phyloP scores from a whole-genome alignment of 2,329 filamentous ascomycete species.

The Mycogone perniciosa region DNA sequence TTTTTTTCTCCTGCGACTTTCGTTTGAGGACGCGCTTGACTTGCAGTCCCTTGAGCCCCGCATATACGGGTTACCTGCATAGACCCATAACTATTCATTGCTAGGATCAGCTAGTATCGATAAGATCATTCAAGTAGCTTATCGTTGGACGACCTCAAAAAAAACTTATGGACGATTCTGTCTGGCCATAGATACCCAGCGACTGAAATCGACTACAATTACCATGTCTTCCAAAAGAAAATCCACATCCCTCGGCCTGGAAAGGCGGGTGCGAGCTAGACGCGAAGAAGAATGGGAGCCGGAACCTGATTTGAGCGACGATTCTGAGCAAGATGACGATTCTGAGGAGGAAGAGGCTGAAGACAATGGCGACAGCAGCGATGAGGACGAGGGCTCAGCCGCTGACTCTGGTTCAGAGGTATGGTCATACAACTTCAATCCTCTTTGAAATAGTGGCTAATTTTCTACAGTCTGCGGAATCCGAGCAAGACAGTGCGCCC shows the following conservation, averaged over 20 bases:
- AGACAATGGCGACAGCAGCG: constrained; percentile 25
- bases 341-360: constrained; percentile 23
- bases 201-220: not conserved
- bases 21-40: not conserved
- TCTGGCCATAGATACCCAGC: not conserved
- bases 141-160: not conserved
- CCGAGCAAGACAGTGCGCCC: constrained; percentile 26
- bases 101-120: constrained; percentile 1
- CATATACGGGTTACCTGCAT: constrained; percentile 9
- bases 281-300: constrained; percentile 38
- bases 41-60: constrained; percentile 1
- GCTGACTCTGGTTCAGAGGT: constrained; percentile 24
- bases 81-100: not conserved
- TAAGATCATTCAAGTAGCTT: constrained; percentile 1
- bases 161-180: not conserved
- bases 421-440: not conserved
- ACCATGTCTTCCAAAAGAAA: constrained; percentile 37
- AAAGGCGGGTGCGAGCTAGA: constrained; percentile 39
- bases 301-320: constrained; percentile 28
- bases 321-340: constrained; percentile 24
- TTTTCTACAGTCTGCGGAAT: constrained; percentile 18
- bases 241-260: constrained; percentile 28
- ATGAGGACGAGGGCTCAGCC: constrained; percentile 24
- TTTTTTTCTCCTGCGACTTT: not conserved
- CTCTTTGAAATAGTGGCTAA: not conserved